Conservation (phyloP, 2,329 filamentous ascomycete species). For the Sordariomycetes sp. region DNA sequence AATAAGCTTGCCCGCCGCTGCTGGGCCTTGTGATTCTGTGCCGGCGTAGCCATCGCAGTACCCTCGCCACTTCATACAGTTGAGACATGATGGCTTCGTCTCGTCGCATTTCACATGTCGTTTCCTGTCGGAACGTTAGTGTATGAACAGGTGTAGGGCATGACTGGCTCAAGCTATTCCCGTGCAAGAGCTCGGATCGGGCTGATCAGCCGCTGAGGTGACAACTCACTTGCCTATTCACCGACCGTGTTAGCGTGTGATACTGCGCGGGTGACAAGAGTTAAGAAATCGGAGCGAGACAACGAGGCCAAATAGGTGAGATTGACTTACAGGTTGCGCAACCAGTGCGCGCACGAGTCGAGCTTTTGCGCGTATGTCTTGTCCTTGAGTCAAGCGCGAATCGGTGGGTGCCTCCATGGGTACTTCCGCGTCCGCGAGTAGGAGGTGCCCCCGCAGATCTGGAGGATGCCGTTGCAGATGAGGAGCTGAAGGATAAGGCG, state of each 20-base stretch:
- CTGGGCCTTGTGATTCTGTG: conserved; percentile 3
- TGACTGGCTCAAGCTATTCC: neutral
- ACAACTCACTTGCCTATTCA: conserved; percentile 9
- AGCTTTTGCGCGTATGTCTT: conserved; percentile 26
- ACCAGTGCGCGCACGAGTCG: conserved; percentile 25
- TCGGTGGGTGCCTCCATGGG: conserved; percentile 21
- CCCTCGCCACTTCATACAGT: conserved; percentile 31
- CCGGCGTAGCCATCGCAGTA: conserved; percentile 25
- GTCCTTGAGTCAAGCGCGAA: conserved; percentile 27
- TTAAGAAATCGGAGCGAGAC: no score
- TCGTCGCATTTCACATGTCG: conserved; percentile 34
- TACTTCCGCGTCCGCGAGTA: no score
- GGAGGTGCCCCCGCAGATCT: conserved; percentile 9
- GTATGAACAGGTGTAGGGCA: no score
- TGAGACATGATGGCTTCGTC: conserved; percentile 28
- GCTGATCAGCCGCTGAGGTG: neutral
- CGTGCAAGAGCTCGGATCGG: conserved; percentile 7
- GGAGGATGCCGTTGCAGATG: conserved; percentile 7
- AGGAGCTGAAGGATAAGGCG: neutral
- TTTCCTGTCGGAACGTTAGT: conserved; percentile 16
- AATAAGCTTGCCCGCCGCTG: conserved; percentile 15
- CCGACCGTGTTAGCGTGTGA: neutral
- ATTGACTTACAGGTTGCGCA: conserved; percentile 24
- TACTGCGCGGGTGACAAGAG: neutral
- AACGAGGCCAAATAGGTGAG: no score